Base-by-base conservation (phyloP, 345 rosid genomes). In the Sonneratia caseolaris region DNA sequence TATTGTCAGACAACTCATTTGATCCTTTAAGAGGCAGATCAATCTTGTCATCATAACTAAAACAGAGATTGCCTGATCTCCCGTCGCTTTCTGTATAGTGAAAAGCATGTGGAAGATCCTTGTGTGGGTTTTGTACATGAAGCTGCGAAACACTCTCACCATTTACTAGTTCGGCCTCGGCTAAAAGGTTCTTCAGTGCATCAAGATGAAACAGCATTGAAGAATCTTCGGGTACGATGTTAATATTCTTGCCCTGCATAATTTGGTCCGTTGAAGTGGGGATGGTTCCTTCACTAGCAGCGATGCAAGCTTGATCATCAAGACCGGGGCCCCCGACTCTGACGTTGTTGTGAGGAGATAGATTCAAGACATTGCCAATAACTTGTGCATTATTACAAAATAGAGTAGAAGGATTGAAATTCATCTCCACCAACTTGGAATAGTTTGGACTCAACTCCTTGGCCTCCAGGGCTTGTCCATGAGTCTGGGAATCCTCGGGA, bases 401-500 rank as follows among this genome's bases (percentile, higher is more conserved):
- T 47, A 74, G 86, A 82, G 74, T 72, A 56, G 83, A 72, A 51
- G 78, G 75, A 75, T 80, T 84, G 53, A 64, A 36, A 71, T 71
- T 74, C 18, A 76, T 76, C 40, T 82, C 82, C 55, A 66, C 64
- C 37, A 78, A 22, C 48, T 73, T 82, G 1, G 73, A 61, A 75
- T 83, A 81, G 67, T 62, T 82, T 61, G 82, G 81, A 75, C 82
- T 75, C 71, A 66, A 78, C 71, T 85, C 87, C 77, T 84, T 85
- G 64, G 73, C 74, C 70, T 86, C 90, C 59, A 80, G 78, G 62
- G 80, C 69, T 70, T 72, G 82, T 79, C 71, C 74, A 66, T 82
- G 80, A 19, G 81, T 76, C 56, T 93, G 83, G 43, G 85, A 82
- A 48, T 85, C 89, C 74, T 76, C 76, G 55, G 56, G 85, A 75